Evolutionary conservation across 768 basidiomycete genomes (phyloP), one percentile per base, ranked within the genome.

Genomic region (Candolleomyces eurysporus): DNA sequence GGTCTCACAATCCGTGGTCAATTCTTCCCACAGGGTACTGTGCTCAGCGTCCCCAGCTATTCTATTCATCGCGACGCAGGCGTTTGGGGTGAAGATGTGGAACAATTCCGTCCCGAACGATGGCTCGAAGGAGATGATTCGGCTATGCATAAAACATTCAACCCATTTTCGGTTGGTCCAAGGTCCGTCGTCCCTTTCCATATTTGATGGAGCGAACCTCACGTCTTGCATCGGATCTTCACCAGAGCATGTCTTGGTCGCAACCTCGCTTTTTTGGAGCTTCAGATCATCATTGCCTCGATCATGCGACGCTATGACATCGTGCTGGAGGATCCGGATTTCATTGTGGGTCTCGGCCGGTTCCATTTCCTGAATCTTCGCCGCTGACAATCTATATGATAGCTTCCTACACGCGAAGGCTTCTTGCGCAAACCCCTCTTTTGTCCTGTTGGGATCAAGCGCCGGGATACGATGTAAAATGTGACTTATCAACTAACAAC

Each of bases 161-260:
- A 95, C 66, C 90, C 91, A 0, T 95, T 94, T 72, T 92, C 90
- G 1, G 83, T 84, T 62, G 93, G 93, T 2, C 94, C 94, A 16
- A 80, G 90, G 87, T 87, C 67, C 57, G 79, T 74, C 9, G 26
- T 43, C 3, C 21, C 2, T 53, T 50, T 59, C 60, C 21, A 31
- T 52, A 48, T 54, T 58, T 46, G 36, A 43, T 19, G 48, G 22
- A 36, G 26, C 40, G 10, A 11, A 14, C 9, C 14, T 11, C 21
- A 48, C 57, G 30, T 57, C 49, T 36, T 63, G 39, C 60, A 63
- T 56, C 60, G 45, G 52, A 55, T 61, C 52, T 56, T 40, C 40
- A 42, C 26, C 63, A 90, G 92, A 51, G 89, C 86, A 16, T 96
- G 94, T 69, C 91, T 96, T 19, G 93, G 93, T 9, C 82, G 88